Evolutionary conservation across 2,329 filamentous ascomycete species (phyloP).

Genomic region (Hortaea werneckii): DNA sequence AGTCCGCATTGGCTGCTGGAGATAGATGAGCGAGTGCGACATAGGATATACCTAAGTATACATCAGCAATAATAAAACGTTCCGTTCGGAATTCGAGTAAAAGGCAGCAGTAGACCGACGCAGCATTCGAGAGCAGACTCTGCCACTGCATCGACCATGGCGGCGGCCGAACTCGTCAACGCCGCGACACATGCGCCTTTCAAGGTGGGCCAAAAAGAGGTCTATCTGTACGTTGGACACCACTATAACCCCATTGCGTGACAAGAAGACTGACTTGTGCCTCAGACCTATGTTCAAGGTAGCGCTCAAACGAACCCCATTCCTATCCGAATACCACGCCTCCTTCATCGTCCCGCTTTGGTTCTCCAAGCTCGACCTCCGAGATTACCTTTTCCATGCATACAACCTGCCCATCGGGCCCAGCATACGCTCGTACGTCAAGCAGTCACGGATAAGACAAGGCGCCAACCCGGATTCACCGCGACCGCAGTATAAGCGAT

Average conservation of each 20-base stretch:
- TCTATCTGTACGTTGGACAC: slow-evolving; percentile 23
- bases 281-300: slow-evolving; percentile 72
- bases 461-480: slow-evolving; percentile 22
- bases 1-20: no score
- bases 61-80: no score
- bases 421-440: slow-evolving; percentile 69
- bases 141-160: no score
- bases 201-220: slow-evolving; percentile 24
- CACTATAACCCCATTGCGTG: no score
- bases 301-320: slow-evolving; percentile 63
- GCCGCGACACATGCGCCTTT: slow-evolving; percentile 15
- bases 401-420: slow-evolving; percentile 63
- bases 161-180: not conserved
- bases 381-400: slow-evolving; percentile 82
- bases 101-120: no score
- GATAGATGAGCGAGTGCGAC: no score
- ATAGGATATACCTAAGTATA: no score
- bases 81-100: no score
- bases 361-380: slow-evolving; percentile 93
- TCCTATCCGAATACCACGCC: slow-evolving; percentile 68
- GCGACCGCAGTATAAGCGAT: slow-evolving; percentile 29
- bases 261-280: no score
- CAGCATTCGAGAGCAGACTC: no score
- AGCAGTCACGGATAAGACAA: slow-evolving; percentile 54
- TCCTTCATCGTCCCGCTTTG: slow-evolving; percentile 82